These are phyloP conservation scores for Nannochloris sp. DNA, from an alignment of 139 green algal species.

Conservation along the genomic window DNA sequence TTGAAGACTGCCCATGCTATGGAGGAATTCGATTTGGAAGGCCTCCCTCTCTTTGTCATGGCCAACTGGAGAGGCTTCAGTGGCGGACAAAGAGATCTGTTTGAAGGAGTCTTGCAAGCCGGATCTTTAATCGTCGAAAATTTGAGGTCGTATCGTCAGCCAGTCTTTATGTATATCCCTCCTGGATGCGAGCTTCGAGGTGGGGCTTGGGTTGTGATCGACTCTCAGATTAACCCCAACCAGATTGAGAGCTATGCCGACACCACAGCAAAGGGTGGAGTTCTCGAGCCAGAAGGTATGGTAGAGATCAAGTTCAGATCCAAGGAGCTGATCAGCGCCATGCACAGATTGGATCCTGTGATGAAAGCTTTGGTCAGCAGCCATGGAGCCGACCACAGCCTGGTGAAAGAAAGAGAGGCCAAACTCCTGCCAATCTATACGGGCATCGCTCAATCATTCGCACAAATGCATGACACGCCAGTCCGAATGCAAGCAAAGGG, in stretches of 20 bases:
- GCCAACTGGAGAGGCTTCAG: constrained; percentile 99
- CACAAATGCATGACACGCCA: constrained; percentile 92
- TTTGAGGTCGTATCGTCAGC: constrained; percentile 80
- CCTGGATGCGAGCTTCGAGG: constrained; percentile 85
- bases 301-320: constrained; percentile 97
- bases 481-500: constrained; percentile 88
- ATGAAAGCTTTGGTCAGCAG: constrained; percentile 42
- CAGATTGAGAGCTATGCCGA: constrained; percentile 80
- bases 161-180: constrained; percentile 95
- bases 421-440: constrained; percentile 79
- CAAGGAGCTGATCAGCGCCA: constrained; percentile 67
- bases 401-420: constrained; percentile 51
- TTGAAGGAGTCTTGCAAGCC: constrained; percentile 91
- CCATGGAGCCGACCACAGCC: constrained; percentile 14
- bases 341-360: constrained; percentile 80
- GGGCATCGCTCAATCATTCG: constrained; percentile 81
- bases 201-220: constrained; percentile 97
- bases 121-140: constrained; percentile 94
- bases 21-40: constrained; percentile 91
- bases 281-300: constrained; percentile 94
- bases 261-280: constrained; percentile 63
- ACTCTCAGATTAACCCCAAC: constrained; percentile 85
- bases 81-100: constrained; percentile 93
- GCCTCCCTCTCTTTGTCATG: constrained; percentile 93
- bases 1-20: constrained; percentile 97